phyloP scores from a whole-genome alignment of 2,329 filamentous ascomycete species.

The Lachnellula hyalina region DNA sequence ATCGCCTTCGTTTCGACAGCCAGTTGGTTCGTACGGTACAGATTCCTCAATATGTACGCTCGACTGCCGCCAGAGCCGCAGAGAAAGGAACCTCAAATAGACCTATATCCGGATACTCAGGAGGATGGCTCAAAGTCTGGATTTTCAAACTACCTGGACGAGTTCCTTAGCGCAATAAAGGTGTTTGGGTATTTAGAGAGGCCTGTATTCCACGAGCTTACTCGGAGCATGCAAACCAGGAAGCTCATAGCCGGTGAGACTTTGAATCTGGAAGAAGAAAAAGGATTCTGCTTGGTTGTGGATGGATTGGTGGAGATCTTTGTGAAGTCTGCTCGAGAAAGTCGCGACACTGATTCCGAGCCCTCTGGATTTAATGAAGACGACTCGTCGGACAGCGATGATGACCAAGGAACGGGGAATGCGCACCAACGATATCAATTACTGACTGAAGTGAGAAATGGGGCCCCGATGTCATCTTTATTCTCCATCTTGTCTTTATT shows the following conservation, averaged over 20 bases:
- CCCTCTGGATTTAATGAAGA: conserved; percentile 37
- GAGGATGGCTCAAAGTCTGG: conserved; percentile 87
- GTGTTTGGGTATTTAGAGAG: conserved; percentile 97
- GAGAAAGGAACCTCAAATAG: conserved; percentile 90
- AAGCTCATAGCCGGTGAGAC: conserved; percentile 97
- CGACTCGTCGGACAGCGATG: conserved; percentile 58
- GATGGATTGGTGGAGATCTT: conserved; percentile 97
- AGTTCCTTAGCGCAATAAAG: conserved; percentile 97
- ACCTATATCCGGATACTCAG: conserved; percentile 88
- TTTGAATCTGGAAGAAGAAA: conserved; percentile 90
- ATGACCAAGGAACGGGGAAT: conserved; percentile 55
- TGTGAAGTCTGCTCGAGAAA: conserved; percentile 74
- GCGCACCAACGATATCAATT: conserved; percentile 86
- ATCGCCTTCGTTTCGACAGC: conserved; percentile 73
- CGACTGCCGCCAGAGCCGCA: conserved; percentile 90
- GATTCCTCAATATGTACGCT: conserved; percentile 95
- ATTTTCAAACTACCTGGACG: conserved; percentile 92
- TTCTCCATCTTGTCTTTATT: conserved; percentile 97
- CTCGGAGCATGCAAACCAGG: conserved; percentile 94
- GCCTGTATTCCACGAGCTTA: conserved; percentile 95
- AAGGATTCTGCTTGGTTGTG: conserved; percentile 95
- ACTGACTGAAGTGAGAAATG: conserved; percentile 94
- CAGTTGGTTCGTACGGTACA: conserved; percentile 92
- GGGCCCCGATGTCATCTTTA: conserved; percentile 94
- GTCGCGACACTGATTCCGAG: conserved; percentile 37